Evolutionary conservation across 78 protist species (phyloP), one percentile per base, ranked within the genome.

Genomic region (Guillardia theta): DNA sequence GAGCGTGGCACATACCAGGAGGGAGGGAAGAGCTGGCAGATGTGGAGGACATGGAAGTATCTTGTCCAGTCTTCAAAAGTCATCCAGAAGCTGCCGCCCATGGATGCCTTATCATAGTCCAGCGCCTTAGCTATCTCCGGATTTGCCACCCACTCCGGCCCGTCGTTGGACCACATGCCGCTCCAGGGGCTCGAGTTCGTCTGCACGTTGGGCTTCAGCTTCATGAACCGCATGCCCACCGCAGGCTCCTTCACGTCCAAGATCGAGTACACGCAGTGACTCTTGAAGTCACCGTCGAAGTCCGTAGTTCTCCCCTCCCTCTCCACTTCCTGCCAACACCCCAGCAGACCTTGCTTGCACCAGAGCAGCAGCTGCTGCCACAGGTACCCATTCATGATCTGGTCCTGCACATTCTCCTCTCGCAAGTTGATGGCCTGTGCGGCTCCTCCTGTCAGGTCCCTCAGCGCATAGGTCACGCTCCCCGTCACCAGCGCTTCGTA

Each of bases 371-470:
- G 53, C 39, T 78, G 18, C 44, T n/a, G 53, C 90, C 90, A 78
- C 6, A 78, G 53, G 90, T 6, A n/a, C 15, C 90, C 90, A 30
- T 43, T 78, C 48, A 21, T 18, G n/a, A 78, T 43, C 44, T n/a
- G 90, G 53, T 43, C 90, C 24, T 21, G 43, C 90, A 78, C 90
- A 10, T 18, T 9, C 48, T 41, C 90, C 15, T 78, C 50, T 78
- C 8, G 39, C 90, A 37, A 36, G 44, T 45, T 3, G 90, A 43
- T 78, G 30, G 53, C 87, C 90, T 78, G 90, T 5, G 90, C 43
- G 53, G 90, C 90, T 30, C 90, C 90, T 18, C 50, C 90, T 0
- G 90, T 78, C 19, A 78, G 90, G 48, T 78, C 90, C 30, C 24
- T 12, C 19, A 78, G 90, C 19, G 90, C 90, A 36, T 37, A 37